Evolutionary conservation across 306 rosid species (phyloP), one percentile per base, ranked within the genome.

Genomic region (Elaeagnus macrophylla): DNA sequence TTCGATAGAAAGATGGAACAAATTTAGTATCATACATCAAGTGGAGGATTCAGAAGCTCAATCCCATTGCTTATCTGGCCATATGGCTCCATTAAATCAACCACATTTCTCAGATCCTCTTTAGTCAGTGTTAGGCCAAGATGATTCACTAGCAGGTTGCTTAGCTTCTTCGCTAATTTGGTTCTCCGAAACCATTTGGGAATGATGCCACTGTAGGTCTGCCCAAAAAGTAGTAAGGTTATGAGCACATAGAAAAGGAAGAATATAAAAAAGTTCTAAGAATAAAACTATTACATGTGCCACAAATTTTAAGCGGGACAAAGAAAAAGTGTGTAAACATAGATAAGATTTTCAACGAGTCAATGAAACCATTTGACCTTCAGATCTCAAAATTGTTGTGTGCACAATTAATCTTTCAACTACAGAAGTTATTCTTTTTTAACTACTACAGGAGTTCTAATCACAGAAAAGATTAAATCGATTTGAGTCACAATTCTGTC

Each of bases 1-100:
- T 25, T 25, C 4, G 32, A 25, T 25, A 25, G 32, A 25, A 1
- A 35, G 41, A 61, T 36, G 18, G 40, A 51, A n/a, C 32, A 8
- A 61, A 10, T 35, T 67, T 60, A 66, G 79, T 46, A 71, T 66
- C 85, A 72, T 84, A 90, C 97, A 70, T 86, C 83, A 64, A 78
- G 75, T 60, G 95, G 95, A 48, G 97, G 95, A 60, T 80, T 90
- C 54, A 90, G 79, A 75, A 83, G 79, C 79, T 90, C 97, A 54
- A 90, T 78, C 72, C 97, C 97, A 64, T 86, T 86, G 84, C 76
- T 83, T 74, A 90, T 83, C 82, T 90, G 97, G 52, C 97, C 97
- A 73, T 90, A 90, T 46, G 97, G 97, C 60, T 90, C 97, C 97
- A 90, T 90, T 64, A 86, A 73, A 56, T 86, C 94, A 67, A 83